Base-by-base conservation (phyloP, 2,329 filamentous ascomycete genomes). In the Ophiostoma piceae region DNA sequence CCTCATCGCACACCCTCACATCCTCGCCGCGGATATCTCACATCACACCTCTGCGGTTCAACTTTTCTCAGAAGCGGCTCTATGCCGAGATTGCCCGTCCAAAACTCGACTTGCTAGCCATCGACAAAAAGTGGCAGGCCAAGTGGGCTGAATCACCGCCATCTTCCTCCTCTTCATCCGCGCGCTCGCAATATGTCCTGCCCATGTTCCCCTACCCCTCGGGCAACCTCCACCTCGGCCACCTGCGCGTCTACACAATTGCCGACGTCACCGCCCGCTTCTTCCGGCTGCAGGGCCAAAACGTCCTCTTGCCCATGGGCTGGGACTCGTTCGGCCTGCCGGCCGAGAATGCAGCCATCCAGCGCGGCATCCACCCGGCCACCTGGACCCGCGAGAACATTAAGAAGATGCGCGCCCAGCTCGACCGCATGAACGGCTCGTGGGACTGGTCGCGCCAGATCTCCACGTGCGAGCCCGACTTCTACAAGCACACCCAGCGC, bases 141-240 rank as follows among this genome's bases (percentile, higher is more conserved):
- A 77, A 75, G 73, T 86, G 84, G 84, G 75, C 75, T 19, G 39
- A 65, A 14, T 73, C 41, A 71, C 69, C 73, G 78, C 54, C 1
- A 11, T 37, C 66, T 1, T 6, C 35, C 12, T 8, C 39, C 7
- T 14, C 35, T 0, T 35, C 67, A 1, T 3, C 60, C 26, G 22
- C 62, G n/a, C 35, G 68, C 11, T 32, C 68, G 70, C 84, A 83
- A 78, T 96, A 94, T 77, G 87, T 96, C 72, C 83, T 96, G 69
- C 90, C 93, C 73, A 97, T 97, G 93, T 96, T 96, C 77, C 93
- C 93, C 0, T 97, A 97, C 77, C 93, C 93, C 0, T 96, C 93
- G 0, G 93, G 93, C 39, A 89, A 88, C 39, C 84, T 97, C 37
- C 93, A 97, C 78, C 87, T 96, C 72, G 93, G 93, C 16, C 93